Percentiles rank a stretch among this genome's conserved stretches.
Evolutionary conservation across 805 yeast genomes (phyloP).

Genomic region (Candida fluviatilis): DNA sequence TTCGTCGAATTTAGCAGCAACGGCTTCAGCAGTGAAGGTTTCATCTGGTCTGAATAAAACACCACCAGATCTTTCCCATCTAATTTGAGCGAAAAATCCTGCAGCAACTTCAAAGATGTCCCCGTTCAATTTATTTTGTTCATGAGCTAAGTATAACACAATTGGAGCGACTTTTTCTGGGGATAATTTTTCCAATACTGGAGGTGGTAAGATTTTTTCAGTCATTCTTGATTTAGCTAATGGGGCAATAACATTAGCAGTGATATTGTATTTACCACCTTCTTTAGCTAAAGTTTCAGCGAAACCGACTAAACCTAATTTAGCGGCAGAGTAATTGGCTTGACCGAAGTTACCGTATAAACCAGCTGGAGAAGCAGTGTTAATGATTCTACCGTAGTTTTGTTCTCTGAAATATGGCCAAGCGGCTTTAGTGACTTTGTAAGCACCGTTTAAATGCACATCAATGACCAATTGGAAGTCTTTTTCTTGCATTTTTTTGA

Average conservation of each 20-base stretch:
- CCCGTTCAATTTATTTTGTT: slow-evolving; percentile 55
- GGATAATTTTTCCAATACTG: slow-evolving; percentile 69
- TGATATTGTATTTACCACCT: slow-evolving; percentile 80
- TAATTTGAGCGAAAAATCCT: slow-evolving; percentile 83
- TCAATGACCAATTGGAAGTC: slow-evolving; percentile 77
- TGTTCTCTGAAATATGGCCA: slow-evolving; percentile 89
- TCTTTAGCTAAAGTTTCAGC: slow-evolving; percentile 95
- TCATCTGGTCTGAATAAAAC: slow-evolving; percentile 75
- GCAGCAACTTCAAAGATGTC: slow-evolving; percentile 91
- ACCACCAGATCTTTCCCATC: slow-evolving; percentile 94
- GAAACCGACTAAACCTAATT: slow-evolving; percentile 83
- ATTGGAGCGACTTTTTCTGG: slow-evolving; percentile 93
- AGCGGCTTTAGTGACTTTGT: slow-evolving; percentile 78
- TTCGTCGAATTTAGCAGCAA: slow-evolving; percentile 61
- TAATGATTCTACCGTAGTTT: slow-evolving; percentile 81
- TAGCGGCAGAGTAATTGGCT: slow-evolving; percentile 92
- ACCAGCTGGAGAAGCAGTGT: slow-evolving; percentile 98
- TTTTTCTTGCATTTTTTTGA: slow-evolving; percentile 78
- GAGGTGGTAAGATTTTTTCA: slow-evolving; percentile 81
- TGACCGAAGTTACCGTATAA: slow-evolving; percentile 96
- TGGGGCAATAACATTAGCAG: slow-evolving; percentile 87
- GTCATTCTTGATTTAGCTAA: slow-evolving; percentile 97
- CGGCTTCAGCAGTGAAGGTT: slow-evolving; percentile 79
- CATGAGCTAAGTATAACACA: slow-evolving; percentile 76
- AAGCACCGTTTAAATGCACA: slow-evolving; percentile 90